Evolutionary conservation across 441 rosid genomes (phyloP), one percentile per base, ranked within the genome.

Genomic region (Gossypium gossypioides): DNA sequence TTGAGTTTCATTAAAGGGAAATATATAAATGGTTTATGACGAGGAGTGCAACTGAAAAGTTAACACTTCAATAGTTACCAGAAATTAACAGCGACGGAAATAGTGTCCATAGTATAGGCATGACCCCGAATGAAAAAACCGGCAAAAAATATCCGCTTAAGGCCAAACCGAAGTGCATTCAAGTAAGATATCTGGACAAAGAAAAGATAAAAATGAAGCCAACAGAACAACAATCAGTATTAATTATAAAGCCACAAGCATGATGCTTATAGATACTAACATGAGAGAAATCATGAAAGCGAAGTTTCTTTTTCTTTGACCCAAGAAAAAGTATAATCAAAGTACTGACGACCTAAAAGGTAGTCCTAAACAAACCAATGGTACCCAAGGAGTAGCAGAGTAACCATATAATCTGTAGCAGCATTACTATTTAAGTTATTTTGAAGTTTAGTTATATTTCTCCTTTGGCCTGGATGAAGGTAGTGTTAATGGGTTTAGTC

Each of bases 91-190:
- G 98, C 98, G 72, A 93, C 91, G 54, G 97, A 89, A 15, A 93
- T 93, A 50, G 98, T 93, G 80, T 96, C 99, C 98, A 96, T 90
- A 55, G 97, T 96, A 81, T 90, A 96, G 71, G 89, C 93, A 21
- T 89, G 98, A 60, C 98, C 93, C 59, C 96, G 85, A 58, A 93
- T 96, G 71, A 96, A 96, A 79, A 91, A 93, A 64, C 99, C 99
- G 32, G 94, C 97, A 69, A 93, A 94, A 79, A 91, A 86, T 15
- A 91, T 89, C 68, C 96, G 84, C 77, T 94, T 90, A 61, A 94
- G 96, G 67, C 92, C 96, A 81, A 90, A 94, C 75, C 86, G 86
- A 42, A 94, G 92, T 44, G 97, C 96, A 81, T 90, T 94, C 83
- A 94, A 80, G 86, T 94, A 90, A 29, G 98, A 76, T 72, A 91